Base-by-base conservation (phyloP, 768 basidiomycete species). In the Tulasnella calospora region DNA sequence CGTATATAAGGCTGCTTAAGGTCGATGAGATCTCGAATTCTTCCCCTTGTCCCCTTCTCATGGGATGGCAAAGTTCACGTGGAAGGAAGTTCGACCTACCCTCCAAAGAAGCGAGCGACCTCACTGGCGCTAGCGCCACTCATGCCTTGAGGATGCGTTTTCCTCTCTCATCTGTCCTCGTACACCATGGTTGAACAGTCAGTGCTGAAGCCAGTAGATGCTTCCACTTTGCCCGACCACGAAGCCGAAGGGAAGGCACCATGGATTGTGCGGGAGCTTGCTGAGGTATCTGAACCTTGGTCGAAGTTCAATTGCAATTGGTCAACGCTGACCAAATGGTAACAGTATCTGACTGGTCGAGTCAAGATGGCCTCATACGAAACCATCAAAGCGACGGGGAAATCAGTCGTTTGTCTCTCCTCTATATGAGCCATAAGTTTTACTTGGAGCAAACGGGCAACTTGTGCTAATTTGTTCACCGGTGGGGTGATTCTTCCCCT, bases 401-500 rank as follows among this genome's bases (percentile, higher is more conserved):
- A 87, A 1, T 89, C 84, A 69, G 86, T 90, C n/a, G 82, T 90
- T 10, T 91, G 90, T 82, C 86, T 91, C 46, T 90, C 90, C 21
- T 89, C 90, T 72, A 89, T 90, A 51, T 35, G 44, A 44, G 44
- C 4, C 15, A 3, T 44, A 15, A 1, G 3, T 40, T 3, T 40
- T 10, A 40, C 38, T 40, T 40, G 38, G 38, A 4, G 38, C 38
- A 10, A 40, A 40, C 38, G 38, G 44, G 13, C 13, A 44, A 15
- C n/a, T n/a, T n/a, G 17, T 44, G 44, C 44, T 44, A 15, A 44
- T 44, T 3, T 3, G 12, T 5, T 80, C 36, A 27, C 57, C 80
- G 90, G 88, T 90, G 90, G 90, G 89, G 89, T 0, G 89, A 91
- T 81, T 90, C 89, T 3, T 89, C 88, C 13, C 90, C 90, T 17